Percentiles rank a stretch among this genome's conserved stretches.
Conservation (phyloP, 2,329 filamentous ascomycete genomes). For the Fusarium duplospermum region DNA sequence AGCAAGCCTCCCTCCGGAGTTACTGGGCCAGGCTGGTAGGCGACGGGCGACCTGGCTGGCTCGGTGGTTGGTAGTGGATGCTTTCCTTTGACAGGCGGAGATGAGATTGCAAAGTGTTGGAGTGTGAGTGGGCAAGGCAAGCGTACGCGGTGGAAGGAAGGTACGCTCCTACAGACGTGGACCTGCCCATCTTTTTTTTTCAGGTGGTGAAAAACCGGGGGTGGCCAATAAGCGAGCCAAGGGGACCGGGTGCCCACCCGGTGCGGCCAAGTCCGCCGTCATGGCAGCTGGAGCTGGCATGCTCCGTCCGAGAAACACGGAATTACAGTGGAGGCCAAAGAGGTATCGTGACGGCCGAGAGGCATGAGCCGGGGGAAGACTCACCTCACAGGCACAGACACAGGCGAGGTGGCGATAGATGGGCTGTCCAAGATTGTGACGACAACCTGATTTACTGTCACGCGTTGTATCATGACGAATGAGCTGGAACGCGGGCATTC, state of each 20-base stretch:
- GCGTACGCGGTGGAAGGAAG: background rate
- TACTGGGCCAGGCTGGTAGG: background rate
- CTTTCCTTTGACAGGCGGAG: background rate
- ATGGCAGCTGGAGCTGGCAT: background rate
- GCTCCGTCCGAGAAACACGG: background rate
- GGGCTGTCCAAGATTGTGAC: background rate
- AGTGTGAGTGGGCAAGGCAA: background rate
- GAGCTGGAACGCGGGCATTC: background rate
- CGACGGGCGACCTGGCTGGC: background rate
- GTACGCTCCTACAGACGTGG: background rate
- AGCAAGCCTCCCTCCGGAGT: background rate
- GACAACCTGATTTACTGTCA: constrained; percentile 16
- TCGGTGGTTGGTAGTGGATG: constrained; percentile 8
- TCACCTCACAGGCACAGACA: background rate
- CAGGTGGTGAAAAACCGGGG: constrained; percentile 7
- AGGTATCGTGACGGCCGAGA: constrained; percentile 10
- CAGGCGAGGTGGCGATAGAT: constrained; percentile 23
- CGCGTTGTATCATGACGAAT: constrained; percentile 24
- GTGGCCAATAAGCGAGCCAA: constrained; percentile 16
- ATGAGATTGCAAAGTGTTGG: background rate
- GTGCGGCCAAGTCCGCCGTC: constrained; percentile 30
- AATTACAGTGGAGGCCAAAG: background rate
- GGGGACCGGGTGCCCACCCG: constrained; percentile 35
- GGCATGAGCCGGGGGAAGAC: constrained; percentile 19
- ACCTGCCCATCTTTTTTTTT: constrained; percentile 28